phyloP scores from a whole-genome alignment of 345 rosid species.

The Dovyalis caffra region DNA sequence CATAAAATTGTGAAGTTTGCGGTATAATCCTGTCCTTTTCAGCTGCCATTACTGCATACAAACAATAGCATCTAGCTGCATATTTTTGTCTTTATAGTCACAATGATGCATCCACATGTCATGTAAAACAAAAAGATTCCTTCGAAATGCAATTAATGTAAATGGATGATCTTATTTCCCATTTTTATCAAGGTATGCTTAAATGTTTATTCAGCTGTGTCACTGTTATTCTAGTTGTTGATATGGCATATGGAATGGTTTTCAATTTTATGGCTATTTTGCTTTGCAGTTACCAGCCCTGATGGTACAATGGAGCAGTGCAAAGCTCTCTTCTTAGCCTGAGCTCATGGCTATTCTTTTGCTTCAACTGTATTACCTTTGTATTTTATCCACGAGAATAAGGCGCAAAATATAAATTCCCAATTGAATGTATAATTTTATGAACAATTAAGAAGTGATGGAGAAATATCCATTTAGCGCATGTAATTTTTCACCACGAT shows the following conservation, averaged over 20 bases:
- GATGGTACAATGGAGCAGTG: slow-evolving; percentile 61
- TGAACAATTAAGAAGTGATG: slow-evolving; percentile 1
- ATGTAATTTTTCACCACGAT: neutral
- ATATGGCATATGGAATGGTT: neutral
- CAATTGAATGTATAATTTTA: neutral
- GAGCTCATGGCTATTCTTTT: neutral
- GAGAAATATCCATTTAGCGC: neutral
- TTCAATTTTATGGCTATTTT: neutral
- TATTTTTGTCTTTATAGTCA: too few relatives aligned
- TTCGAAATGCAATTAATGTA: neutral
- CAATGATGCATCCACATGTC: too few relatives aligned
- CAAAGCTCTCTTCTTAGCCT: slow-evolving; percentile 41
- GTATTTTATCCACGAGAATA: neutral
- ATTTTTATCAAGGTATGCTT: too few relatives aligned
- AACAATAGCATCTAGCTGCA: too few relatives aligned
- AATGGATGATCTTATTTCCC: neutral
- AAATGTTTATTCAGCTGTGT: neutral
- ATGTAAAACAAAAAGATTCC: neutral
- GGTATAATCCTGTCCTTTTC: too few relatives aligned
- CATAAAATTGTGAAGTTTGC: too few relatives aligned
- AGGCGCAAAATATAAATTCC: neutral
- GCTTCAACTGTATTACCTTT: neutral
- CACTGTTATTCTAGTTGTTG: too few relatives aligned
- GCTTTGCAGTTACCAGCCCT: slow-evolving; percentile 74
- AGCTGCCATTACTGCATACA: too few relatives aligned